Evolutionary conservation across 1,284 basidiomycete genomes (phyloP), one percentile per base, ranked within the genome.

Genomic region (Mrakiaceae sp.): DNA sequence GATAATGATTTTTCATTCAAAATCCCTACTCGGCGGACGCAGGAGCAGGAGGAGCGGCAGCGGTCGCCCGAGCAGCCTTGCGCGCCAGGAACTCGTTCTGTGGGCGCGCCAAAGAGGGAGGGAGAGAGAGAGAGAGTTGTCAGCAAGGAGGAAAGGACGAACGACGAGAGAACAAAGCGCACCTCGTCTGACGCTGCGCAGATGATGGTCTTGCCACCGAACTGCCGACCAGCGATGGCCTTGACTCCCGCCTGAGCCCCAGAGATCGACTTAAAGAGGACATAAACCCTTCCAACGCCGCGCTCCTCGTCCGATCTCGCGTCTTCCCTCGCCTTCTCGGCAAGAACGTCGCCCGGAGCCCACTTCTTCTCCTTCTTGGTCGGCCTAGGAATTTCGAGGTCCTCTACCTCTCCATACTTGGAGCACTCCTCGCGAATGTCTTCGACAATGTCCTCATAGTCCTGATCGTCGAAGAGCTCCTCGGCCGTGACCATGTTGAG

Each of bases 401-500:
- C 90, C 68, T 88, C 86, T 47, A 97, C 86, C 9, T 75, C 72
- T 14, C 94, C 94, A 73, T 87, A 93, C 72, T 84, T 87, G 14
- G 80, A 79, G 71, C 90, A 93, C 78, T 99, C 95, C 69, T 95
- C 90, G 70, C 88, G 88, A 73, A 98, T 86, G 74, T 99, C 95
- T 73, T 96, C 92, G 68, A 90, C 84, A 64, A 99, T 85, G 70
- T 99, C 95, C 16, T 83, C 83, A 74, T 96, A 99, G 73, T 98
- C 95, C 68, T 86, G 80, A 74, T 98, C 95, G 73, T 94, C 87
- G 42, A 83, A 77, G 63, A 99, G 82, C 74, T 99, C 95, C 64
- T 98, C 95, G 3, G 90, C 78, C 0, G 90, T 90, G 68, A 99
- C 93, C 96, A 98, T 98, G 82, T 98, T 99, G 73, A 99, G 81